These are phyloP conservation scores for Antitrichia curtipendula DNA, from an alignment of 225 moss, liverwort and hornwort genomes.

Conservation along the genomic window DNA sequence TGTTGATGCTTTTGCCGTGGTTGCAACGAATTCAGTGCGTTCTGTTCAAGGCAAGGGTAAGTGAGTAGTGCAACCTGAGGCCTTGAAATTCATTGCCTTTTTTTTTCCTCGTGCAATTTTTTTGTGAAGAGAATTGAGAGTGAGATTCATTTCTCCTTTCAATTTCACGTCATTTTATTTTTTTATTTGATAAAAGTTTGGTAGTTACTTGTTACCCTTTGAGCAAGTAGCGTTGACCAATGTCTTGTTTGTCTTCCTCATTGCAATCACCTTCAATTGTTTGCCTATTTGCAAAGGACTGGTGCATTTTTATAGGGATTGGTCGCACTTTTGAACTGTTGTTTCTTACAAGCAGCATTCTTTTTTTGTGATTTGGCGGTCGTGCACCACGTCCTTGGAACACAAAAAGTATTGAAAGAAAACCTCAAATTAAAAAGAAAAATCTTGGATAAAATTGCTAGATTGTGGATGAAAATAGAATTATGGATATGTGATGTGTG, in stretches of 20 bases:
- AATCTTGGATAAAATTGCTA: too few relatives aligned
- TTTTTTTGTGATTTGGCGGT: too few relatives aligned
- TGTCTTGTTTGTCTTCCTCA: not conserved
- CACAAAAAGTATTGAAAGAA: too few relatives aligned
- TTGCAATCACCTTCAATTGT: not conserved
- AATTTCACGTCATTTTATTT: not conserved
- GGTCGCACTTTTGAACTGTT: not conserved
- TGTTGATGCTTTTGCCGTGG: not conserved
- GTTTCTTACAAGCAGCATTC: too few relatives aligned
- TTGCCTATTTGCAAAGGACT: not conserved
- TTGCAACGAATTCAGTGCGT: not conserved
- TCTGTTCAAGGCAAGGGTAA: not conserved
- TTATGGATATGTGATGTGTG: too few relatives aligned
- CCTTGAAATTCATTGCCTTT: not conserved
- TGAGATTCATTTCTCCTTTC: not conserved
- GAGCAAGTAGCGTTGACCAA: not conserved
- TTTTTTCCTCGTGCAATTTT: not conserved
- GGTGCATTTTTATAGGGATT: not conserved
- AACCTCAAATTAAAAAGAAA: too few relatives aligned
- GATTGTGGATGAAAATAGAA: too few relatives aligned
- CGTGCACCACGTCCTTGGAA: too few relatives aligned
- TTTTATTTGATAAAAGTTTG: not conserved
- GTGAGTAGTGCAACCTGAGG: not conserved
- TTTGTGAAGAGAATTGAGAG: not conserved
- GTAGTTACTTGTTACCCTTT: not conserved